Base-by-base conservation (phyloP, 1,284 basidiomycete genomes). In the Veloboletus limbatus region DNA sequence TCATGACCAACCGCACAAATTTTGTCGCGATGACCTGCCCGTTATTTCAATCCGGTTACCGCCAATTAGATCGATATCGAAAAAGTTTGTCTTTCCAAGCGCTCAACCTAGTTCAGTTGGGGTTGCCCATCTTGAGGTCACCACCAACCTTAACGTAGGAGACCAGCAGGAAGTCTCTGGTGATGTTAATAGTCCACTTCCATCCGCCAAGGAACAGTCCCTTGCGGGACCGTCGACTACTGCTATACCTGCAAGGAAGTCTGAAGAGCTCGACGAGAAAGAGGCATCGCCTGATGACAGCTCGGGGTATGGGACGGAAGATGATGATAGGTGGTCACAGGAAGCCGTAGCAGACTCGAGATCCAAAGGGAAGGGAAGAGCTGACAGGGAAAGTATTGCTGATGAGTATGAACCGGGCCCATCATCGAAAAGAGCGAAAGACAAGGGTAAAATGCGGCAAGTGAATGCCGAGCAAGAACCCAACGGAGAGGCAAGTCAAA, bases 41-140 rank as follows among this genome's bases (percentile, higher is more conserved):
- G 43, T 28, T 2, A 65, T 65, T 33, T 68, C 59, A 4, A 49
- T 44, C 5, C 59, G 54, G 40, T 24, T 68, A 7, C 40, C 57
- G 0, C 63, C 62, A 18, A 40, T 54, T 33, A 60, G 48, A 37
- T 67, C 66, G 20, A 65, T 65, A 43, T 64, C 64, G 32, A 68
- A 66, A 38, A 68, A 67, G 21, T 68, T 65, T 34, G 61, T 68
- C 27, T 65, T 65, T 21, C 62, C 62, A 5, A 35, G 17, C n/a
- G 40, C 25, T 18, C 53, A 48, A 16, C 27, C 53, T 3, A 16
- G 16, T 27, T 26, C 53, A 26, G 39, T 39, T 4, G 44, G 22
- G n/a, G n/a, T 11, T 18, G 2, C 31, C 13, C 27, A 32, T 30
- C 14, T 31, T 20, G 22, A 26, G 24, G 3, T 7, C 24, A 16